Conservation (phyloP, 1,284 basidiomycete genomes). For the Vanrija humicola region DNA sequence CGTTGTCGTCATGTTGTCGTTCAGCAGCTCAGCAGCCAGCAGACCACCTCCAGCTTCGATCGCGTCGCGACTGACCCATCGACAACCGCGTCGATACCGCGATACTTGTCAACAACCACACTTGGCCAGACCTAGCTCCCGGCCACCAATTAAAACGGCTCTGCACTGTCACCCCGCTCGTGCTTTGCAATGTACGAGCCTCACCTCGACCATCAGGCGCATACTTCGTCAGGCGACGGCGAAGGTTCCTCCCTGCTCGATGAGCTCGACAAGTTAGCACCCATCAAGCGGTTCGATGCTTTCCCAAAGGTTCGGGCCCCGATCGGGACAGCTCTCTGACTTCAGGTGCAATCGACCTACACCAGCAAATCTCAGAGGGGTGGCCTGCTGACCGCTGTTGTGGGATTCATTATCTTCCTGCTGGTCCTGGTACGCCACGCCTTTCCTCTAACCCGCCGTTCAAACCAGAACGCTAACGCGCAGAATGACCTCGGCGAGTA, state of each 20-base stretch:
- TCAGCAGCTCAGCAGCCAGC: no score
- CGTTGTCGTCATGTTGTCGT: no score
- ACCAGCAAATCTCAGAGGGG: constrained; percentile 77
- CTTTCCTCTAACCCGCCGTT: no score
- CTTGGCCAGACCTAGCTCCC: no score
- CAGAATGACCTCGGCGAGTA: constrained; percentile 86
- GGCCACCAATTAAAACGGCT: no score
- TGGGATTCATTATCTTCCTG: constrained; percentile 61
- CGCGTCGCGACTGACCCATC: no score
- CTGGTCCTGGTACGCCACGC: constrained; percentile 37
- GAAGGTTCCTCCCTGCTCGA: constrained; percentile 34
- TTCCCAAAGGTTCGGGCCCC: constrained; percentile 63
- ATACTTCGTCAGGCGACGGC: constrained; percentile 11
- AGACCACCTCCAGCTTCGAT: no score
- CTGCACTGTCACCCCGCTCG: no score
- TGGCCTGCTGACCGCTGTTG: constrained; percentile 80
- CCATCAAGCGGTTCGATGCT: constrained; percentile 55
- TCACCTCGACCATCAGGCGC: constrained; percentile 27
- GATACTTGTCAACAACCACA: no score
- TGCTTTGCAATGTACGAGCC: constrained; percentile 31
- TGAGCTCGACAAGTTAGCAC: constrained; percentile 49
- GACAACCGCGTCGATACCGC: no score
- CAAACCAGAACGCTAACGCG: constrained; percentile 33
- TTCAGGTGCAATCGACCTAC: constrained; percentile 74
- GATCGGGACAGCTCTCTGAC: neutral